These are phyloP conservation scores for Lachancea quebecensis DNA, from an alignment of 805 yeast genomes.

Conservation along the genomic window DNA sequence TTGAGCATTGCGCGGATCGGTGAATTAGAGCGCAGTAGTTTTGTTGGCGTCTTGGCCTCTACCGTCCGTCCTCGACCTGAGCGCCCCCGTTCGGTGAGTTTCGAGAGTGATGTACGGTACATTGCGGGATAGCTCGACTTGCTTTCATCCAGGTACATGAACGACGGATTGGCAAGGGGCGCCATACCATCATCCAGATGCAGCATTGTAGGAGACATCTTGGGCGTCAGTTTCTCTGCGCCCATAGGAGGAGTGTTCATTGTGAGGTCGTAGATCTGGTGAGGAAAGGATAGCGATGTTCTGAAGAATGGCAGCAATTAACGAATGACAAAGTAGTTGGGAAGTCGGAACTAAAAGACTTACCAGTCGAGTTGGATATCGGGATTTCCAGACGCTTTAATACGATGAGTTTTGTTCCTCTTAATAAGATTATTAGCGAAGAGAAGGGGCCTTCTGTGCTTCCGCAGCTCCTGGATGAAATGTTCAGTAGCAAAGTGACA, in stretches of 20 bases:
- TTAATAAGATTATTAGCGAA: no score
- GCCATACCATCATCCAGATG: conserved; percentile 22
- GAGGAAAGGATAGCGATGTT: no score
- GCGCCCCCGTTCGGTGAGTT: conserved; percentile 19
- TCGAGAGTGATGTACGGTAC: conserved; percentile 30
- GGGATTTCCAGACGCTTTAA: no score
- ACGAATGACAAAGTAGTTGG: conserved; percentile 7
- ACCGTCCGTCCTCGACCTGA: conserved; percentile 5
- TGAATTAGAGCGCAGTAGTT: conserved; percentile 22
- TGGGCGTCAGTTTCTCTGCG: conserved; percentile 25
- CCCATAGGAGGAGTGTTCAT: conserved; percentile 26
- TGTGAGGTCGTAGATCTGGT: background rate
- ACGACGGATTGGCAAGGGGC: conserved; percentile 25
- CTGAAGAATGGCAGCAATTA: background rate
- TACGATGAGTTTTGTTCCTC: no score
- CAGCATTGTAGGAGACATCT: conserved; percentile 24
- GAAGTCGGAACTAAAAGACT: background rate
- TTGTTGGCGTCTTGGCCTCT: conserved; percentile 13
- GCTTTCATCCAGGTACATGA: conserved; percentile 21
- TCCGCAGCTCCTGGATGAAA: no score
- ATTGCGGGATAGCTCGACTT: conserved; percentile 12
- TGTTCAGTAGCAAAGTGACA: no score
- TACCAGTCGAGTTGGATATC: no score
- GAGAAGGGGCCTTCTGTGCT: no score
- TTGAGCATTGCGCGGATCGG: conserved; percentile 23